A percentile compares a stretch with the other conserved stretches of the same genome.
These are phyloP conservation scores for Kodamaea suecica DNA, from an alignment of 1,139 yeast genomes.

Conservation along the genomic window DNA sequence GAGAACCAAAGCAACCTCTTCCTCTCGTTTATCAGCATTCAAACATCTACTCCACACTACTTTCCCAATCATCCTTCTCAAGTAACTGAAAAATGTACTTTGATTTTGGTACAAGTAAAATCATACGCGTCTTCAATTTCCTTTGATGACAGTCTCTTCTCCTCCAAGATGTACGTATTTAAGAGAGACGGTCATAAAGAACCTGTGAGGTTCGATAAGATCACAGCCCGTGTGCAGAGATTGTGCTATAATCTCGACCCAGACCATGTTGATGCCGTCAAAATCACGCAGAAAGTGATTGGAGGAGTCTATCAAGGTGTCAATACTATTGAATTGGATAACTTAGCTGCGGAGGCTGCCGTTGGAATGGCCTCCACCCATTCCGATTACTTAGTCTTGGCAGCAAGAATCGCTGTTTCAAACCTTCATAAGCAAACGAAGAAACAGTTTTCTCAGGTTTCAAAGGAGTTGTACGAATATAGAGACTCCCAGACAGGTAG, in stretches of 20 bases:
- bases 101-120: too few relatives aligned
- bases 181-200: conserved; percentile 80
- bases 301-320: conserved; percentile 96
- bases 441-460: conserved; percentile 79
- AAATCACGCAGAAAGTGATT: conserved; percentile 84
- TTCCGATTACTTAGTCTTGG: conserved; percentile 92
- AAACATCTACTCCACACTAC: too few relatives aligned
- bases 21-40: too few relatives aligned
- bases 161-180: conserved; percentile 43
- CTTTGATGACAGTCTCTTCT: too few relatives aligned
- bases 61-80: too few relatives aligned
- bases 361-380: conserved; percentile 96
- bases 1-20: too few relatives aligned
- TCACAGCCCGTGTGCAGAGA: conserved; percentile 50
- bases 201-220: conserved; percentile 55
- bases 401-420: conserved; percentile 92
- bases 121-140: conserved; percentile 1
- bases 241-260: conserved; percentile 81
- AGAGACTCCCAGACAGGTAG: conserved; percentile 69
- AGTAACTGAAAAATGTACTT: too few relatives aligned
- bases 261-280: conserved; percentile 80
- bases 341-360: conserved; percentile 95
- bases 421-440: conserved; percentile 92
- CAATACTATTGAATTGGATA: conserved; percentile 86
- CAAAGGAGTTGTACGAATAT: conserved; percentile 63